Conservation (phyloP, 2,329 filamentous ascomycete species). For the Colletotrichum melonis region DNA sequence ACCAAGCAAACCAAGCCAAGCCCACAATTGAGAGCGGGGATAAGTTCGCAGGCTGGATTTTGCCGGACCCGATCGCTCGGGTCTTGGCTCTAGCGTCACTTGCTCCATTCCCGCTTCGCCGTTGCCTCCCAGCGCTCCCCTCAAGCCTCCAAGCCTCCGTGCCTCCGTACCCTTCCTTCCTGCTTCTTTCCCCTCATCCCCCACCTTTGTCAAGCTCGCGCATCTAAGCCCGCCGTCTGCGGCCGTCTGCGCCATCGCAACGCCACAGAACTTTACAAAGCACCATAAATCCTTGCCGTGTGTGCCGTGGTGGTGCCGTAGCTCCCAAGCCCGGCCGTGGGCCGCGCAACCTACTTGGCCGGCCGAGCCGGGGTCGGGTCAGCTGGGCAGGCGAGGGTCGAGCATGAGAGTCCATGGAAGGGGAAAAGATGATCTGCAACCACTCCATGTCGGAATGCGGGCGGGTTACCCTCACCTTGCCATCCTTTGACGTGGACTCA, state of each 20-base stretch:
- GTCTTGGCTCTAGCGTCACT: conserved; percentile 11
- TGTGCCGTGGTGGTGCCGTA: background rate
- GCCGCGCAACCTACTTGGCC: background rate
- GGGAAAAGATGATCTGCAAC: background rate
- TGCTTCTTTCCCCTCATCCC: background rate
- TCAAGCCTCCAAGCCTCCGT: no score
- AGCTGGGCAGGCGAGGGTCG: background rate
- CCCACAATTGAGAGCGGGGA: background rate
- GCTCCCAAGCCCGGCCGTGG: background rate
- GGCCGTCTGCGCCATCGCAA: background rate
- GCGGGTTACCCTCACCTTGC: background rate
- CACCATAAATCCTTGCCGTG: background rate
- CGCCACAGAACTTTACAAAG: background rate
- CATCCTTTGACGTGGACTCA: no score
- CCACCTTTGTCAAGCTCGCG: background rate
- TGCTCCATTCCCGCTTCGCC: background rate
- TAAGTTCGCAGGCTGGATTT: background rate
- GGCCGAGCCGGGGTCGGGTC: background rate
- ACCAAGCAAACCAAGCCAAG: no score
- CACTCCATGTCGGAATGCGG: background rate
- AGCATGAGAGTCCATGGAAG: background rate
- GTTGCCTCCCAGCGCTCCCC: background rate
- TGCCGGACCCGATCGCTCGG: conserved; percentile 10
- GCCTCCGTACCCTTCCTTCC: no score
- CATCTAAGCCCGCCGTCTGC: background rate